phyloP scores from a whole-genome alignment of 345 rosid species.

The Microthlaspi erraticum region DNA sequence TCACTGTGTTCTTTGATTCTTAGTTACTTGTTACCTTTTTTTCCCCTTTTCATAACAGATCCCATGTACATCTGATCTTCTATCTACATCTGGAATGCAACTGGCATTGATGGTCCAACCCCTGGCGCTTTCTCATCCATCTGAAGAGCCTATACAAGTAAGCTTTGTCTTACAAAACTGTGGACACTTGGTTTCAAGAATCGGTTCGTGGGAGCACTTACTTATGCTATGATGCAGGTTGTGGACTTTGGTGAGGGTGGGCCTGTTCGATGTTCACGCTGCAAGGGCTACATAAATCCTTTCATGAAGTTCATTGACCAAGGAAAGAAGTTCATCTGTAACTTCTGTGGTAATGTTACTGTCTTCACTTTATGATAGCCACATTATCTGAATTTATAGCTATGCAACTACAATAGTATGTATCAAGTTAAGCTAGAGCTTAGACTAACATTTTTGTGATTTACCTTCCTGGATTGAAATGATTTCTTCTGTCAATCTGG shows the following conservation, averaged over 20 bases:
- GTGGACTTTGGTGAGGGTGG: slow-evolving; percentile 96
- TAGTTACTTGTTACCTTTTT: slow-evolving; percentile 9
- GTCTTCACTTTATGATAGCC: slow-evolving; percentile 32
- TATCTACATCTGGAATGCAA: slow-evolving; percentile 95
- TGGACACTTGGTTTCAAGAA: slow-evolving; percentile 7
- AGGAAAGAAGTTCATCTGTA: slow-evolving; percentile 86
- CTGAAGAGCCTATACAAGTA: slow-evolving; percentile 98
- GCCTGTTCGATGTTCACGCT: slow-evolving; percentile 91
- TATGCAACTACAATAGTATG: slow-evolving; percentile 8
- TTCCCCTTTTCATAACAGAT: slow-evolving; percentile 56
- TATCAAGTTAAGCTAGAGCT: slow-evolving; percentile 12
- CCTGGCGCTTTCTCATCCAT: slow-evolving; percentile 91
- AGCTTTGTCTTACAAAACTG: slow-evolving; percentile 27
- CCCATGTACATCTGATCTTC: slow-evolving; percentile 94
- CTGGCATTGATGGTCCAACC: slow-evolving; percentile 93
- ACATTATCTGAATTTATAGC: neutral
- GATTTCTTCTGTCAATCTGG: slow-evolving; percentile 7
- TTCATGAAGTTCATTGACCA: slow-evolving; percentile 91
- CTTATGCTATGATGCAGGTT: slow-evolving; percentile 53
- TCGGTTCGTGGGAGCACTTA: slow-evolving; percentile 13
- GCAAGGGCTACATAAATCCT: slow-evolving; percentile 96
- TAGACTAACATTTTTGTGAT: slow-evolving; percentile 24
- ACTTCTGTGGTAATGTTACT: slow-evolving; percentile 67
- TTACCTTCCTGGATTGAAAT: slow-evolving; percentile 25
- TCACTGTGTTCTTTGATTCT: slow-evolving; percentile 14